A percentile compares a stretch with the other conserved stretches of the same genome.
phyloP scores from a whole-genome alignment of 176 grass and related monocot genomes.

The Ensete ventricosum region DNA sequence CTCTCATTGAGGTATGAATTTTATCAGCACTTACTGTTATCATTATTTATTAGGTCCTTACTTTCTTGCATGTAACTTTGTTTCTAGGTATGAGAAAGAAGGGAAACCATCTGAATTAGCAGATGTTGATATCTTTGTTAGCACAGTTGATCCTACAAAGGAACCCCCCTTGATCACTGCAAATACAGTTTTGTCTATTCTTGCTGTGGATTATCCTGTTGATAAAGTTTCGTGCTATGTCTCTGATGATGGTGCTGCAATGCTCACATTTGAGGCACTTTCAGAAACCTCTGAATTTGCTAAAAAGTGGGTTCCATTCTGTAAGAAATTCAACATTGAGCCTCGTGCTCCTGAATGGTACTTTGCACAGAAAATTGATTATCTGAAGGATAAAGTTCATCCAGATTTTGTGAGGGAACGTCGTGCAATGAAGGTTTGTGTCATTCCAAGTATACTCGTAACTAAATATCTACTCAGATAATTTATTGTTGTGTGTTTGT shows the following conservation, averaged over 20 bases:
- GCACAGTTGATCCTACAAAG: slow-evolving; percentile 15
- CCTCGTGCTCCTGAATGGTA: slow-evolving; percentile 45
- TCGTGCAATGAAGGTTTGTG: slow-evolving; percentile 42
- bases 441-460: not conserved
- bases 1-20: slow-evolving; percentile 19
- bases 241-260: slow-evolving; percentile 44
- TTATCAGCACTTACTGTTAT: not conserved
- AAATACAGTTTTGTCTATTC: slow-evolving; percentile 46
- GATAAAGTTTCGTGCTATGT: slow-evolving; percentile 38
- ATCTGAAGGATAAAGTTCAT: slow-evolving; percentile 31
- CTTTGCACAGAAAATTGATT: slow-evolving; percentile 36
- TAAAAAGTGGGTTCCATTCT: slow-evolving; percentile 44
- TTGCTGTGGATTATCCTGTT: slow-evolving; percentile 49
- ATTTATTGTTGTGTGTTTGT: not conserved
- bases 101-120: not conserved
- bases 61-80: not conserved
- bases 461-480: not conserved
- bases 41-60: not conserved
- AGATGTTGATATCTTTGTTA: slow-evolving; percentile 41
- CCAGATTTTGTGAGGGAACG: slow-evolving; percentile 49
- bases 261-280: slow-evolving; percentile 39
- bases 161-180: slow-evolving; percentile 36
- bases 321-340: slow-evolving; percentile 36
- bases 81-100: slow-evolving; percentile 12
- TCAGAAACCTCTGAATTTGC: slow-evolving; percentile 28